Base-by-base conservation (phyloP, 352 stramenopile genomes). In the Phytophthora sp. region DNA sequence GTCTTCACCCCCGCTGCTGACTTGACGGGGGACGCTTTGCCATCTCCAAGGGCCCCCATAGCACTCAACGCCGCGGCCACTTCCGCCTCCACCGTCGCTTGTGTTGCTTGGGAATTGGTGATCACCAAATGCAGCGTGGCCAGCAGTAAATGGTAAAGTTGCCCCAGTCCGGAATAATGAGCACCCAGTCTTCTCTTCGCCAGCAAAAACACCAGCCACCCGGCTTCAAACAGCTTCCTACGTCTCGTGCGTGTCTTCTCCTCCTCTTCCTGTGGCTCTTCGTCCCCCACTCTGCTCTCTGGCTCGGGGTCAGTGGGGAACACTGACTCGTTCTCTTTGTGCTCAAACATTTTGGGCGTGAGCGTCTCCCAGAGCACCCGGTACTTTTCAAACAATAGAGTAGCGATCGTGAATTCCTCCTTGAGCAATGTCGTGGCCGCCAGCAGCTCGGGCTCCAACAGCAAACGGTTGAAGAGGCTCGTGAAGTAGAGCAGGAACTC, bases 381-480 rank as follows among this genome's bases (percentile, higher is more conserved):
- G 61, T 85, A 94, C 67, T 94, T 96, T 42, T 90, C 80, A 51
- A 90, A 94, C 12, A 94, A 56, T 53, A 94, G 67, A 2, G 82
- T 83, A 2, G 74, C 78, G 42, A 94, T 66, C 5, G 84, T 92
- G 44, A 94, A 92, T 45, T 94, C 78, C 60, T 94, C 84, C 46
- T 94, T 96, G 27, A 94, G 65, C 30, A 88, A 58, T 45, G 82
- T 94, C 13, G 82, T 87, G 51, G 88, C 78, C 15, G 79, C 67
- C 33, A 94, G 61, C 18, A 94, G 76, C 58, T 92, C 80, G 0
- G 88, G 86, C 16, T 89, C 72, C 47, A 96, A 62, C 46, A 94
- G 60, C 30, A 96, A 56, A 5, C 84, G 86, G 53, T 94, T 88
- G 52, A 94, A 94, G 27, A 94, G 79, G 63, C 82, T 90, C 50